These are phyloP conservation scores for Gilbertella persicaria DNA, from an alignment of 371 early-diverging fungal genomes.

Conservation along the genomic window DNA sequence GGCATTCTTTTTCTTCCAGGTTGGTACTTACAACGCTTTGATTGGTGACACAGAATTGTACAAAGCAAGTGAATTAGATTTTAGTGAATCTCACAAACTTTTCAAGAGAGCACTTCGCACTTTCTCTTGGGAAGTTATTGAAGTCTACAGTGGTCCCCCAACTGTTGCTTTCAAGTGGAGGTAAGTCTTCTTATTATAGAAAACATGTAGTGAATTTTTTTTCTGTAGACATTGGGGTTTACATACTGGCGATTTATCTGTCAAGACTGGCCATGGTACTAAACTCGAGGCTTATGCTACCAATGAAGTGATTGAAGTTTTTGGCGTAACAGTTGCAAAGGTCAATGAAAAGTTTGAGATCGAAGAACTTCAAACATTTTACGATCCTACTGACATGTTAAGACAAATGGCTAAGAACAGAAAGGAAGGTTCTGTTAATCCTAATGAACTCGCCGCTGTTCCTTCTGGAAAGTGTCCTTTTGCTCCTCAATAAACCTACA, in stretches of 20 bases:
- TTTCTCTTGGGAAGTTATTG: slow-evolving; percentile 55
- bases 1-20: slow-evolving; percentile 15
- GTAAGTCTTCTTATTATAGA: too few relatives aligned
- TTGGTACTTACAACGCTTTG: slow-evolving; percentile 61
- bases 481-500: slow-evolving; percentile 33
- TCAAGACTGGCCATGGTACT: slow-evolving; percentile 39
- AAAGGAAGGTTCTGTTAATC: slow-evolving; percentile 20
- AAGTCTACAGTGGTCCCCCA: slow-evolving; percentile 55
- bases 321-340: slow-evolving; percentile 51
- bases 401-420: slow-evolving; percentile 49
- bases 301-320: slow-evolving; percentile 44
- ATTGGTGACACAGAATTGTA: slow-evolving; percentile 56
- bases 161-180: slow-evolving; percentile 58
- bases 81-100: slow-evolving; percentile 52
- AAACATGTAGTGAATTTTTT: too few relatives aligned
- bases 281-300: slow-evolving; percentile 46
- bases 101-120: slow-evolving; percentile 54
- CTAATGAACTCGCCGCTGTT: slow-evolving; percentile 13
- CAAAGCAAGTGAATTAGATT: slow-evolving; percentile 53
- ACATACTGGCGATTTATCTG: slow-evolving; percentile 44
- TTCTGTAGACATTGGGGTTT: slow-evolving; percentile 56
- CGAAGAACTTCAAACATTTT: slow-evolving; percentile 51
- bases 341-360: slow-evolving; percentile 50
- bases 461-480: slow-evolving; percentile 47
- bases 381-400: slow-evolving; percentile 50